Conservation (phyloP, 768 basidiomycete genomes). For the Naganishia vaughanmartiniae region DNA sequence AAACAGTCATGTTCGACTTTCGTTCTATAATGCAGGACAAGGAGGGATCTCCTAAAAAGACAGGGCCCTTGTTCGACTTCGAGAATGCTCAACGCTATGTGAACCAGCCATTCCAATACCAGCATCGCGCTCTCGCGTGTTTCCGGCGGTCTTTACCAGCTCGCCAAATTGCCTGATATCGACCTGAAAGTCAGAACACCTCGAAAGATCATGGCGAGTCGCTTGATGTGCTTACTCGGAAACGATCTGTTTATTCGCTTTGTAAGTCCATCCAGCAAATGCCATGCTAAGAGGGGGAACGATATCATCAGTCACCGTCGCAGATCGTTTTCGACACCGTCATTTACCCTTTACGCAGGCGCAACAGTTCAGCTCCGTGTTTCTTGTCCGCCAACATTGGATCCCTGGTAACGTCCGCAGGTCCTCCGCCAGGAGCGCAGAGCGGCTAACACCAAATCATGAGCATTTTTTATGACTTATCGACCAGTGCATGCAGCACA, state of each 20-base stretch:
- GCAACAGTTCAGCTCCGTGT: constrained; percentile 80
- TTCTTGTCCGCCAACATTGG: constrained; percentile 79
- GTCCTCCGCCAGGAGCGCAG: constrained; percentile 79
- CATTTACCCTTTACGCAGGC: constrained; percentile 70
- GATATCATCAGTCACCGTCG: neutral
- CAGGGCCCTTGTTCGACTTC: neutral
- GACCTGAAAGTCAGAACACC: no score
- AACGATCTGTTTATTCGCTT: constrained; percentile 32
- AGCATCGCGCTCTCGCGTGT: no score
- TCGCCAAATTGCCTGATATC: constrained; percentile 6
- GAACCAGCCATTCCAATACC: no score
- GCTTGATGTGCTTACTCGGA: constrained; percentile 25
- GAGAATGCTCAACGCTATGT: neutral
- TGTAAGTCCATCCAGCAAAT: constrained; percentile 53
- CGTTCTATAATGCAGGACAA: neutral
- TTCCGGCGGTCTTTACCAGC: neutral
- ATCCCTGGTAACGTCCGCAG: constrained; percentile 76
- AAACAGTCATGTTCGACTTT: neutral
- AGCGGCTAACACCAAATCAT: constrained; percentile 61
- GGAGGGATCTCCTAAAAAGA: neutral
- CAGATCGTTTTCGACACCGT: neutral
- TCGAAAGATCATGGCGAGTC: neutral
- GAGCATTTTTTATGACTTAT: neutral
- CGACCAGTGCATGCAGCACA: constrained; percentile 31
- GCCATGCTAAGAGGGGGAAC: constrained; percentile 39